Conservation (phyloP, 352 stramenopile genomes). For the Pythium rhizo-oryzae region DNA sequence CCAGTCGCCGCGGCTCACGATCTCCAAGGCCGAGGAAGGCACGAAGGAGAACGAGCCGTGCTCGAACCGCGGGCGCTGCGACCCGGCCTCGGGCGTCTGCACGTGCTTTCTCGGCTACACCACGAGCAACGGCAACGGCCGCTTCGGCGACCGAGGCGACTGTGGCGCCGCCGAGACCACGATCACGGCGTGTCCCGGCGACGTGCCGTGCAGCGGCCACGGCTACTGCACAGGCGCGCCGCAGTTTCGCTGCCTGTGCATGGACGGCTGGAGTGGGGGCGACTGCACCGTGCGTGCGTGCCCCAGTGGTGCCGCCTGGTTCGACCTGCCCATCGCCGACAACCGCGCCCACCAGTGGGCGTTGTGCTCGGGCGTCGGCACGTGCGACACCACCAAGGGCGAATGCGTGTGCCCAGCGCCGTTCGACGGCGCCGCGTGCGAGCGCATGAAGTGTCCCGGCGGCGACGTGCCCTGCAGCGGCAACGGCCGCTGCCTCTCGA, state of each 20-base stretch:
- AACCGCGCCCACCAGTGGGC: constrained; percentile 58
- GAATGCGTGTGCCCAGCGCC: constrained; percentile 62
- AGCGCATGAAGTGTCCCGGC: constrained; percentile 69
- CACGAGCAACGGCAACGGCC: constrained; percentile 61
- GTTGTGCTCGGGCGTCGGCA: constrained; percentile 67
- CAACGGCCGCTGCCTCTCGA: constrained; percentile 69
- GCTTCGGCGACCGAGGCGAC: constrained; percentile 63
- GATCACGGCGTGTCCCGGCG: constrained; percentile 37
- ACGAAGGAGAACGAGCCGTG: constrained; percentile 92
- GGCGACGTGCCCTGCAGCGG: constrained; percentile 57
- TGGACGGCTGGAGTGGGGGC: constrained; percentile 56
- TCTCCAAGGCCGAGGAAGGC: constrained; percentile 69
- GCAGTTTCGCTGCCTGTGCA: constrained; percentile 75
- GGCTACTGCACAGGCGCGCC: constrained; percentile 70
- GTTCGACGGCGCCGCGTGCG: constrained; percentile 71
- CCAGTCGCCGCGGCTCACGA: constrained; percentile 41
- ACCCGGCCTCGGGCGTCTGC: constrained; percentile 82
- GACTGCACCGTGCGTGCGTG: constrained; percentile 78
- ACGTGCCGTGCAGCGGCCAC: constrained; percentile 69
- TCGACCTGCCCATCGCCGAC: constrained; percentile 57
- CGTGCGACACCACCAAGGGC: constrained; percentile 63
- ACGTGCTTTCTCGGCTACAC: constrained; percentile 84
- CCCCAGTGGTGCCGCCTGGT: constrained; percentile 63
- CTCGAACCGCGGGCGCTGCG: constrained; percentile 70
- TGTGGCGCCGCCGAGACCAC: constrained; percentile 51